phyloP scores from a whole-genome alignment of 1,139 yeast genomes.

The Hyphopichia wangnamkhiaoensis region DNA sequence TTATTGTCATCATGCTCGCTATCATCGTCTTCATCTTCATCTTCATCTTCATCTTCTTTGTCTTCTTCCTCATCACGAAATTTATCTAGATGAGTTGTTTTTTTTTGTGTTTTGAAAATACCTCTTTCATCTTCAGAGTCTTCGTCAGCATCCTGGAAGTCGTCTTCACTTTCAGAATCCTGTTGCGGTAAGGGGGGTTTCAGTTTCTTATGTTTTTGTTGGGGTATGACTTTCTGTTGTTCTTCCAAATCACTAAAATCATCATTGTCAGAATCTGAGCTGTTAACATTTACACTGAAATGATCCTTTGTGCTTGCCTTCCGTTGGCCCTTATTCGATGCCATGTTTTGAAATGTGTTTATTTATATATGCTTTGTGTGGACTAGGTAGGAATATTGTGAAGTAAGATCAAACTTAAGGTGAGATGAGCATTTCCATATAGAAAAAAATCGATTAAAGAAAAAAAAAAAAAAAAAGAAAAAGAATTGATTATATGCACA shows the following conservation, averaged over 20 bases:
- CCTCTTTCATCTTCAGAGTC: slow-evolving; percentile 13
- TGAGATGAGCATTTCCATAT: slow-evolving; percentile 7
- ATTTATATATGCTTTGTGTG: no score
- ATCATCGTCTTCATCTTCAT: slow-evolving; percentile 11
- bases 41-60: slow-evolving; percentile 11
- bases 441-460: background rate
- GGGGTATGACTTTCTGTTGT: background rate
- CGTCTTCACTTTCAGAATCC: slow-evolving; percentile 1
- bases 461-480: background rate
- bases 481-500: background rate
- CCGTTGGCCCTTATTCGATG: background rate
- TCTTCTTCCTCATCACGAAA: slow-evolving; percentile 12
- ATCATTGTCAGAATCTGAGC: background rate
- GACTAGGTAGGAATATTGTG: no score
- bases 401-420: no score
- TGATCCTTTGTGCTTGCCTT: background rate
- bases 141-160: slow-evolving; percentile 10
- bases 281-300: background rate
- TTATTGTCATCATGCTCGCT: slow-evolving; percentile 12
- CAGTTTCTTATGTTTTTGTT: background rate
- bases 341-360: no score
- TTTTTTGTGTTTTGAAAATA: slow-evolving; percentile 11
- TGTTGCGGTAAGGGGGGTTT: no score
- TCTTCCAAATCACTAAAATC: background rate
- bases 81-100: slow-evolving; percentile 8